Conservation (phyloP, 2,329 filamentous ascomycete species). For the Cordyceps javanica region DNA sequence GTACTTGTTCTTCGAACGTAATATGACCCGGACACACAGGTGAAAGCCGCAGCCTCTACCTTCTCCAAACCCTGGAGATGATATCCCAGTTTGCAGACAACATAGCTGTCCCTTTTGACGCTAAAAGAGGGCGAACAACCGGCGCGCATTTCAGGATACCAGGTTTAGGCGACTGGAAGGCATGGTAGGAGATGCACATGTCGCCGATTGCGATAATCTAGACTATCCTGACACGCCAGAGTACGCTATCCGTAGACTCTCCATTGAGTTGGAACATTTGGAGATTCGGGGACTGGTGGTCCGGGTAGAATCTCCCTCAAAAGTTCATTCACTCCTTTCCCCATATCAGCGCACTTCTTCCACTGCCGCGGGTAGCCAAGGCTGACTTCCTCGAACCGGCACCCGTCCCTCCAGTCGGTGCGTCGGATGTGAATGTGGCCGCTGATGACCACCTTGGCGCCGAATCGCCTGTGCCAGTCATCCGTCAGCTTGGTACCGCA, state of each 20-base stretch:
- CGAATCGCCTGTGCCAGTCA: conserved; percentile 30
- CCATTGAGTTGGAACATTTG: background rate
- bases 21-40: too few species aligned
- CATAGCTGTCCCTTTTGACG: too few species aligned
- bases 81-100: too few species aligned
- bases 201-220: too few species aligned
- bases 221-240: too few species aligned
- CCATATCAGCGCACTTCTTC: conserved; percentile 23
- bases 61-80: too few species aligned
- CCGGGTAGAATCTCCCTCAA: conserved; percentile 26
- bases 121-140: too few species aligned
- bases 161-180: too few species aligned
- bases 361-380: conserved; percentile 33
- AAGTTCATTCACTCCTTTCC: conserved; percentile 27
- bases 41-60: too few species aligned
- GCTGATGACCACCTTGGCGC: conserved; percentile 29
- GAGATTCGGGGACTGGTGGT: background rate
- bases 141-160: too few species aligned
- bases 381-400: conserved; percentile 32
- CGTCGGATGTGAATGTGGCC: conserved; percentile 32
- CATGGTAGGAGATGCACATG: too few species aligned
- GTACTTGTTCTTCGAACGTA: too few species aligned
- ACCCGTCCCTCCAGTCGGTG: conserved; percentile 32
- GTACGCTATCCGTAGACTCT: conserved; percentile 8
- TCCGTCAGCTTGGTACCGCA: conserved; percentile 31